Conservation (phyloP, 106 monocot species). For the Platanthera guangdongensis region DNA sequence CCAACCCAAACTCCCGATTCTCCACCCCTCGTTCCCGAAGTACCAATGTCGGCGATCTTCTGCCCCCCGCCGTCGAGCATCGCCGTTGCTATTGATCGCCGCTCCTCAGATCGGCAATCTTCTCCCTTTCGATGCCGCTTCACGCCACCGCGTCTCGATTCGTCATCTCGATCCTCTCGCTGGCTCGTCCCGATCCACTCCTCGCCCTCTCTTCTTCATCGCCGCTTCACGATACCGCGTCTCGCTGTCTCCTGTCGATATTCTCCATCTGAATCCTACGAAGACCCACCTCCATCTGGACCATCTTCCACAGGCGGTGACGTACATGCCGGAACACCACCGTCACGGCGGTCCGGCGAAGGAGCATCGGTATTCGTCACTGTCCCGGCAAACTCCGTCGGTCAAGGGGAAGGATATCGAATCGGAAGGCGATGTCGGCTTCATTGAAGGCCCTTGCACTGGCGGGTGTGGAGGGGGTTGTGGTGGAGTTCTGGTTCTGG, state of each 20-base stretch:
- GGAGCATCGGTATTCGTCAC: conserved; percentile 41
- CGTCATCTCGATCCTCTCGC: conserved; percentile 2
- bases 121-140: background rate
- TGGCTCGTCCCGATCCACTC: too few species aligned
- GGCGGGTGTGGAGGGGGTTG: conserved; percentile 55
- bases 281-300: background rate
- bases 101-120: background rate
- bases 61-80: background rate
- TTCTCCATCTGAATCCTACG: background rate
- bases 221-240: background rate
- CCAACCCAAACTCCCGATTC: background rate
- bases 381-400: conserved; percentile 42
- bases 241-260: conserved; percentile 1
- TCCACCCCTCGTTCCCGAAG: background rate
- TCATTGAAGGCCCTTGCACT: conserved; percentile 47
- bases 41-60: background rate
- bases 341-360: background rate
- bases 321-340: background rate
- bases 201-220: background rate
- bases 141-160: background rate
- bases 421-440: conserved; percentile 34
- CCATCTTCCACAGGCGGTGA: background rate
- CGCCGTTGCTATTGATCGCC: background rate
- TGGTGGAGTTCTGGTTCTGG: conserved; percentile 64
- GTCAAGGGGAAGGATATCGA: conserved; percentile 11